Base-by-base conservation (phyloP, 1,284 basidiomycete species). In the Sanghuangporus sanghuang region DNA sequence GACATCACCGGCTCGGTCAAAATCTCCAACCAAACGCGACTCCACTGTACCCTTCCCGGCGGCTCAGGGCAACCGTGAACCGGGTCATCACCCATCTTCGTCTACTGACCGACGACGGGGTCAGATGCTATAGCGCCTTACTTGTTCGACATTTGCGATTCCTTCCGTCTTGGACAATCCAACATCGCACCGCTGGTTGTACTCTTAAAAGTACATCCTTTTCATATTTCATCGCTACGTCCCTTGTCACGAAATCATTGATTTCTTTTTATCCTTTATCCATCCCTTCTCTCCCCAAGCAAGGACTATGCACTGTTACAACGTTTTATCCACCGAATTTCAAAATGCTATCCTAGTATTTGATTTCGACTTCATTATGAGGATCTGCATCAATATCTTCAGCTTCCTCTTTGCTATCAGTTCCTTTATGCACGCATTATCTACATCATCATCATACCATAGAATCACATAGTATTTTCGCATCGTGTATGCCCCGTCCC, bases 11-110 rank as follows among this genome's bases (percentile, higher is more conserved):
- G 39, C 53, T 14, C 53, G 53, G 3, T 54, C 53, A 54, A 54
- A 54, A 16, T 54, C 53, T 14, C 53, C 53, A n/a, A 16, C 53
- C 21, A 65, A 58, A 23, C 64, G 64, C 12, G 58, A 68, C 64
- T 74, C 72, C n/a, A 72, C 61, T 16, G 75, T 77, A 16, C 75
- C 76, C 18, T 78, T 78, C 70, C 76, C 76, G 52, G 73, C 72
- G 53, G 60, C 69, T 57, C 55, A 62, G n/a, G 64, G 66, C 21
- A 67, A 57, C 23, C 69, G 68, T 27, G 67, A 69, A 39, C 67
- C 71, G 50, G 59, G 70, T 35, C 63, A 61, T 32, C 32, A 27
- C 36, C 53, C 40, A 18, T 32, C 48, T 46, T 23, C 63, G 23
- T 53, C 60, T 46, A 69, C 70, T 46, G 69, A 70, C 56, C 67